Percentiles rank a stretch among this genome's conserved stretches.
Conservation (phyloP, 1,139 yeast genomes). For the Pichia sp. region DNA sequence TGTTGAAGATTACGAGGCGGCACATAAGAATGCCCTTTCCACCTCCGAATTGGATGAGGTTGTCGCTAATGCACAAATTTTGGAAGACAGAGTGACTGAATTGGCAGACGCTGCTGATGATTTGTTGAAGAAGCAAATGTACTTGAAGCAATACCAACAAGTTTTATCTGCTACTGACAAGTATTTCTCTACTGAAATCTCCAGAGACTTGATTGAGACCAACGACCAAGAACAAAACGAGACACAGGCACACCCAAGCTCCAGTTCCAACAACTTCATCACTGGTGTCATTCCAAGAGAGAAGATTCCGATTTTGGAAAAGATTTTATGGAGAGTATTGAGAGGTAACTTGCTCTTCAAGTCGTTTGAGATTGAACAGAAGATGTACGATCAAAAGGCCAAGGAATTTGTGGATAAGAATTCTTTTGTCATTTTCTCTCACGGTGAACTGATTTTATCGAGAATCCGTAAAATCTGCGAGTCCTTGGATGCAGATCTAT, state of each 20-base stretch:
- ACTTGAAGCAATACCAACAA: constrained; percentile 55
- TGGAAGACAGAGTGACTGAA: constrained; percentile 53
- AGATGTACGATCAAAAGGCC: constrained; percentile 31
- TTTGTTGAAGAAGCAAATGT: constrained; percentile 46
- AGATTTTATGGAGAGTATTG: constrained; percentile 48
- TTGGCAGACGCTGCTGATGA: constrained; percentile 50
- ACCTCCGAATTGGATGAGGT: constrained; percentile 73
- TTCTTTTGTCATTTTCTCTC: constrained; percentile 47
- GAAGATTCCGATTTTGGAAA: constrained; percentile 41
- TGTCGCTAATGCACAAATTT: constrained; percentile 53
- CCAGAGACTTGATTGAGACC: constrained; percentile 25
- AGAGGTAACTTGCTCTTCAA: constrained; percentile 51
- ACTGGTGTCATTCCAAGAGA: constrained; percentile 44
- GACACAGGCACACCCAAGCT: background rate
- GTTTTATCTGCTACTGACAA: constrained; percentile 64
- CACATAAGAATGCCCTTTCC: constrained; percentile 29
- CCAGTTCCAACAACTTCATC: constrained; percentile 27
- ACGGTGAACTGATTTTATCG: constrained; percentile 43
- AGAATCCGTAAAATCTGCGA: constrained; percentile 45
- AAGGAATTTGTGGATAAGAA: constrained; percentile 36
- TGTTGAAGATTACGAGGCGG: constrained; percentile 31
- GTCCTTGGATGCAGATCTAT: constrained; percentile 46
- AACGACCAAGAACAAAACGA: constrained; percentile 16
- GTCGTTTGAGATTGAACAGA: constrained; percentile 38
- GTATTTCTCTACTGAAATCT: constrained; percentile 43